Conservation (phyloP, 1,284 basidiomycete genomes). For the Cystobasidium pallidum region DNA sequence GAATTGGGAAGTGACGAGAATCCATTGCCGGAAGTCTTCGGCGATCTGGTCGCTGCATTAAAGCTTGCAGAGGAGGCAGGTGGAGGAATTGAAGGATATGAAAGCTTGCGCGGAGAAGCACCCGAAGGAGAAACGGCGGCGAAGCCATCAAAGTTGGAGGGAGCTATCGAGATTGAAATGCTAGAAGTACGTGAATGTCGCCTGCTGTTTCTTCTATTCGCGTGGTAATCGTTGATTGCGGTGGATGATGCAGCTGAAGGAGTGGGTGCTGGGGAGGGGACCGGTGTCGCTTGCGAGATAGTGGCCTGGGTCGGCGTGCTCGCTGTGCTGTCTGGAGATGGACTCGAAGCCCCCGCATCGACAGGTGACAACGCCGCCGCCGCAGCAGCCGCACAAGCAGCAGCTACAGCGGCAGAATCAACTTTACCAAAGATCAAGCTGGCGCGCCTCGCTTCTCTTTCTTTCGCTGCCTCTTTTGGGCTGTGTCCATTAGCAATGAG, state of each 20-base stretch:
- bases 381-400: conserved; percentile 7
- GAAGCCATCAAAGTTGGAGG: conserved; percentile 22
- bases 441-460: conserved; percentile 8
- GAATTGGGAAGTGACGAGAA: conserved; percentile 14
- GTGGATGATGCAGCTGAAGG: no score
- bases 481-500: conserved; percentile 1
- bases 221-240: conserved; percentile 4
- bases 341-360: background rate
- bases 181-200: conserved; percentile 27
- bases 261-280: background rate
- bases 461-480: conserved; percentile 3
- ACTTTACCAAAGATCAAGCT: conserved; percentile 20
- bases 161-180: conserved; percentile 24
- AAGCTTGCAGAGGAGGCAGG: background rate
- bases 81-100: conserved; percentile 5
- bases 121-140: conserved; percentile 22
- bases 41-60: conserved; percentile 10
- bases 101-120: conserved; percentile 19
- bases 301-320: conserved; percentile 1
- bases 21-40: background rate
- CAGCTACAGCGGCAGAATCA: conserved; percentile 10
- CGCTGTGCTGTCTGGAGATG: background rate
- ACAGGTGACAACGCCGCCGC: background rate
- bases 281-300: background rate
- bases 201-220: conserved; percentile 11